phyloP scores from a whole-genome alignment of 2,329 filamentous ascomycete genomes.

The Fusarium sp. region DNA sequence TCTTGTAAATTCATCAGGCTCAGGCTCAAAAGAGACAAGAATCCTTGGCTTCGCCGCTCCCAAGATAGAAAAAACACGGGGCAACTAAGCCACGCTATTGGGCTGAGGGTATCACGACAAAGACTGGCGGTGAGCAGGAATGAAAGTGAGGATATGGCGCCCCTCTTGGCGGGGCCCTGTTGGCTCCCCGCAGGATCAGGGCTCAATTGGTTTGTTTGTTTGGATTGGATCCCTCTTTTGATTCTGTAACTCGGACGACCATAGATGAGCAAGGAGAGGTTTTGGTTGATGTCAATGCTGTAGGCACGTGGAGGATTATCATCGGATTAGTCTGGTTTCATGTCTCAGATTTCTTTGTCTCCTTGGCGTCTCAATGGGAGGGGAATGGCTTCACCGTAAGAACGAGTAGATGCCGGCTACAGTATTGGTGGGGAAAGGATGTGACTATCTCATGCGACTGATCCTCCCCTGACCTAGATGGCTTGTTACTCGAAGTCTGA shows the following conservation, averaged over 20 bases:
- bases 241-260: conserved; percentile 39
- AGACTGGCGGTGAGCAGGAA: conserved; percentile 38
- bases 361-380: conserved; percentile 33
- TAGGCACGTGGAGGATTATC: conserved; percentile 20
- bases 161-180: conserved; percentile 23
- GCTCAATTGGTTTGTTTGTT: conserved; percentile 39
- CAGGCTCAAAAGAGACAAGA: neutral
- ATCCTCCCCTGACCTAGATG: neutral
- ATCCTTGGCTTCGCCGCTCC: conserved; percentile 34
- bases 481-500: neutral
- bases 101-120: conserved; percentile 38
- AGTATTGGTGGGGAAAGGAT: neutral
- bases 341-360: conserved; percentile 7
- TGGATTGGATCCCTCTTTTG: conserved; percentile 10
- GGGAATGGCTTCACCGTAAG: conserved; percentile 9
- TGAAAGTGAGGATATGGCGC: conserved; percentile 4
- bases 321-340: conserved; percentile 29
- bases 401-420: neutral
- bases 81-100: conserved; percentile 35
- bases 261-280: conserved; percentile 15
- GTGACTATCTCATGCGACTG: neutral
- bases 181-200: conserved; percentile 28
- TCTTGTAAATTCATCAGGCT: neutral
- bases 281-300: conserved; percentile 11
- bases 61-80: conserved; percentile 34